Percentiles rank a stretch among this genome's conserved stretches.
These are phyloP conservation scores for Alternaria hordeiaustralica DNA, from an alignment of 2,329 filamentous ascomycete species.

Conservation along the genomic window DNA sequence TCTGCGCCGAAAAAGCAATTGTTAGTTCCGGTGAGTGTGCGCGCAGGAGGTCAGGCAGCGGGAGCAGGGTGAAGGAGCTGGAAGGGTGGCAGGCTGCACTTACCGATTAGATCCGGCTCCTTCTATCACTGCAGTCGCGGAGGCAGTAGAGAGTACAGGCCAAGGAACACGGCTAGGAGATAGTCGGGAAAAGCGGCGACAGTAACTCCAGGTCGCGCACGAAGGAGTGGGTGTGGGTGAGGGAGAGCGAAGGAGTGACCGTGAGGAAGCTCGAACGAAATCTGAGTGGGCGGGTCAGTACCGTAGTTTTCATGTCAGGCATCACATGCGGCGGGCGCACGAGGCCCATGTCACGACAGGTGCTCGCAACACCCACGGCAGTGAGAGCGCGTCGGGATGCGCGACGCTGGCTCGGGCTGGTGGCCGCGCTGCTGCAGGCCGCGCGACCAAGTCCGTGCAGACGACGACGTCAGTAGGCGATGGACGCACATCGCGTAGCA, in stretches of 20 bases:
- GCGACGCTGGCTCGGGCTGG: slow-evolving; percentile 3
- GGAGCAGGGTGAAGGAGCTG: slow-evolving; percentile 13
- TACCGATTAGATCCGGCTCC: slow-evolving; percentile 29
- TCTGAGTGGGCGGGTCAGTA: slow-evolving; percentile 39
- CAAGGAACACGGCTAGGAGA: slow-evolving; percentile 27
- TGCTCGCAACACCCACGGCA: slow-evolving; percentile 1
- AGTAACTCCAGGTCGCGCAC: slow-evolving; percentile 42
- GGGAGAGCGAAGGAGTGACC: slow-evolving; percentile 40
- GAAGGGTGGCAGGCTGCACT: slow-evolving; percentile 31
- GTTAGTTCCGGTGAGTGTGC: slow-evolving; percentile 37
- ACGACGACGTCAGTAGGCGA: slow-evolving; percentile 28
- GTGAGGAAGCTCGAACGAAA: slow-evolving; percentile 38
- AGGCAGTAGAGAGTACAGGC: slow-evolving; percentile 26
- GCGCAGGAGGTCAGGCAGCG: slow-evolving; percentile 16
- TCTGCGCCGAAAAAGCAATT: slow-evolving; percentile 26
- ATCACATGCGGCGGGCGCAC: slow-evolving; percentile 45
- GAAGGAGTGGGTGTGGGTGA: slow-evolving; percentile 20
- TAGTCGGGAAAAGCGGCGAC: slow-evolving; percentile 39
- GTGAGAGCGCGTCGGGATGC: slow-evolving; percentile 1
- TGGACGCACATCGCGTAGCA: slow-evolving; percentile 1
- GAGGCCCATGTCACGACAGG: slow-evolving; percentile 27
- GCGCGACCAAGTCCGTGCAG: slow-evolving; percentile 23
- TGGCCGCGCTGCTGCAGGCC: neutral
- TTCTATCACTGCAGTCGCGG: slow-evolving; percentile 25
- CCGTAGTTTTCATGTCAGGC: slow-evolving; percentile 25